These are phyloP conservation scores for Spirogloea muscicola DNA, from an alignment of 139 green algal genomes.

Conservation along the genomic window DNA sequence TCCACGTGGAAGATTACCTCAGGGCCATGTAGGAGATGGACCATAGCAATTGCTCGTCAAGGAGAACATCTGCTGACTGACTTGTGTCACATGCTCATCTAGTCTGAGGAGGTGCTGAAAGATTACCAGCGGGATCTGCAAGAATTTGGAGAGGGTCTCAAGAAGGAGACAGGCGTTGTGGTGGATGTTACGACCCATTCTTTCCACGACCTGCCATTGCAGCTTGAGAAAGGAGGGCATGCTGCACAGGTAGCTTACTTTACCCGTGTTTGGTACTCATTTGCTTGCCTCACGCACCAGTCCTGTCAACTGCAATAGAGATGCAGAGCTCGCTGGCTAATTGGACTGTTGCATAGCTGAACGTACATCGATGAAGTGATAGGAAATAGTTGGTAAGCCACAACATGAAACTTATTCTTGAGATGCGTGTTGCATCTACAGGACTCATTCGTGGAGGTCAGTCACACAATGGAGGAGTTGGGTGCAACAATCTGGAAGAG, in stretches of 20 bases:
- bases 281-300: too few species aligned
- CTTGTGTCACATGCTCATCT: too few species aligned
- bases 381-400: not conserved
- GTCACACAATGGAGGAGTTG: constrained; percentile 40
- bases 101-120: constrained; percentile 36
- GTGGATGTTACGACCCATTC: constrained; percentile 26
- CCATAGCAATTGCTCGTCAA: too few species aligned
- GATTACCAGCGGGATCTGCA: constrained; percentile 42
- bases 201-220: constrained; percentile 21
- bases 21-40: too few species aligned
- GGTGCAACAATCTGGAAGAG: constrained; percentile 33
- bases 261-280: too few species aligned
- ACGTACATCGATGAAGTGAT: not conserved
- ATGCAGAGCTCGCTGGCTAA: too few species aligned
- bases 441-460: constrained; percentile 35
- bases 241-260: constrained; percentile 26
- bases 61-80: too few species aligned
- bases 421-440: constrained; percentile 2
- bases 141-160: constrained; percentile 40
- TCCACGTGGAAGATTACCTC: too few species aligned
- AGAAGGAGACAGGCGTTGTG: constrained; percentile 42
- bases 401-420: not conserved
- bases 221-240: constrained; percentile 19
- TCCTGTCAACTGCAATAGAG: too few species aligned
- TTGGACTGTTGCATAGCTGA: too few species aligned